Base-by-base conservation (phyloP, 306 rosid genomes). In the Prunus mira region DNA sequence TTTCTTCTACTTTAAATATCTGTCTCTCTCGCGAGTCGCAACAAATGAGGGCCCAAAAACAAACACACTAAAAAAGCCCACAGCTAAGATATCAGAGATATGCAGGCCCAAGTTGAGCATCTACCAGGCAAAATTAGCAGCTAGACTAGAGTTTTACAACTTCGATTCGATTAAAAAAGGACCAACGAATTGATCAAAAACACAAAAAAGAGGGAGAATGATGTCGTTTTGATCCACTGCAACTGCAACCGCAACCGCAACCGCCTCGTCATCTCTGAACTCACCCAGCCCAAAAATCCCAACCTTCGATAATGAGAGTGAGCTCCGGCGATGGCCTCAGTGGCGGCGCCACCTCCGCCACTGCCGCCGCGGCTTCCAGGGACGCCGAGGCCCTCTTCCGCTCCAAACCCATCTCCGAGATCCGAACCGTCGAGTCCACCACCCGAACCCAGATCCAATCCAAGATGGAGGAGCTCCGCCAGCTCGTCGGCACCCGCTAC, bases 391-490 rank as follows among this genome's bases (percentile, higher is more conserved):
- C 92, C 5, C 92, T 94, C 54, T 94, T 94, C 83, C 92, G 96
- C 12, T 10, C 96, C 13, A 92, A 92, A 57, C 86, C 91, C 25
- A 91, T 95, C 30, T 54, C 90, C n/a, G 99, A 95, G 87, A 95
- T 95, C 87, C 91, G 97, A 0, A 86, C 87, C 78, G 91, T 81
- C 28, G 99, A 95, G 78, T 55, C 89, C 34, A 68, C 79, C 18
- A 95, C 93, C 10, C 91, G 92, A 25, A 74, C 77, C 41, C 97
- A 88, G 88, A 95, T 95, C 97, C 97, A 92, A 49, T 88, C 88
- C 72, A 95, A 95, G 87, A 91, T 87, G 68, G 99, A 92, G 84
- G 99, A 95, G 88, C 97, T 95, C 82, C 93, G 98, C n/a, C 98
- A 91, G 66, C 97, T 92, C 12, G 97, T 95, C 18, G 99, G 99